Evolutionary conservation across 352 stramenopile species (phyloP).

Genomic region (Ophiocytium majus): DNA sequence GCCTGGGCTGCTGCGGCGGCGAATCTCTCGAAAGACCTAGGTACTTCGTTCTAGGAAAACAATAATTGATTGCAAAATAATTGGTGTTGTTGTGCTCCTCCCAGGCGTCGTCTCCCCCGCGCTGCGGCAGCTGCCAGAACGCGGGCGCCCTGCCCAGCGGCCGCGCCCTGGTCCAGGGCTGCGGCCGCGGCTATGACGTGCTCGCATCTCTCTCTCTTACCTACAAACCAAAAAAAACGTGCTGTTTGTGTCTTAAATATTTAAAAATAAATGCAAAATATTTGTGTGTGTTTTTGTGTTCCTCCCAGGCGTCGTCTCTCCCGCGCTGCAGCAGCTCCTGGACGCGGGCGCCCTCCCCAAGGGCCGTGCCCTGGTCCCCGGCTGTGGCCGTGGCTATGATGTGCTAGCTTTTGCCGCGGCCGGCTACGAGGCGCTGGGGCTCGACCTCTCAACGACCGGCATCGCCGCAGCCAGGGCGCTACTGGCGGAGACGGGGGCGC

Average conservation of each 20-base stretch:
- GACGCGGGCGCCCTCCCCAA: conserved; percentile 36
- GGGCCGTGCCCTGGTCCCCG: conserved; percentile 47
- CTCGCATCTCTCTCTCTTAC: not conserved
- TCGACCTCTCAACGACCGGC: conserved; percentile 47
- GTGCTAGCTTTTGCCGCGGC: conserved; percentile 42
- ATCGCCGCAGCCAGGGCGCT: conserved; percentile 34
- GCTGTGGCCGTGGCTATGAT: conserved; percentile 50
- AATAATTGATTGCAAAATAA: too few species aligned
- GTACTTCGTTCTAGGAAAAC: too few species aligned
- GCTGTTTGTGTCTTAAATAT: not conserved
- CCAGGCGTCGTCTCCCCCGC: conserved; percentile 23
- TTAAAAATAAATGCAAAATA: too few species aligned
- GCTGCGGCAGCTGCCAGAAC: not conserved
- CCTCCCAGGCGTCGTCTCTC: conserved; percentile 21
- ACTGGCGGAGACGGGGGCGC: conserved; percentile 34
- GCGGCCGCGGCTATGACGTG: not conserved
- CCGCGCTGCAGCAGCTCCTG: conserved; percentile 42
- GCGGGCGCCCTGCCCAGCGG: not conserved
- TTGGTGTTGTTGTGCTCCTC: too few species aligned
- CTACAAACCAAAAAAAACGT: not conserved
- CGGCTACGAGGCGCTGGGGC: conserved; percentile 43
- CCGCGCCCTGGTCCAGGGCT: not conserved
- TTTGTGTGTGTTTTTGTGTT: too few species aligned
- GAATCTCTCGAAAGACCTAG: not conserved
- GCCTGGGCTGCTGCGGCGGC: not conserved